phyloP scores from a whole-genome alignment of 176 grass and related monocot species.

The Panicum miliaceum region DNA sequence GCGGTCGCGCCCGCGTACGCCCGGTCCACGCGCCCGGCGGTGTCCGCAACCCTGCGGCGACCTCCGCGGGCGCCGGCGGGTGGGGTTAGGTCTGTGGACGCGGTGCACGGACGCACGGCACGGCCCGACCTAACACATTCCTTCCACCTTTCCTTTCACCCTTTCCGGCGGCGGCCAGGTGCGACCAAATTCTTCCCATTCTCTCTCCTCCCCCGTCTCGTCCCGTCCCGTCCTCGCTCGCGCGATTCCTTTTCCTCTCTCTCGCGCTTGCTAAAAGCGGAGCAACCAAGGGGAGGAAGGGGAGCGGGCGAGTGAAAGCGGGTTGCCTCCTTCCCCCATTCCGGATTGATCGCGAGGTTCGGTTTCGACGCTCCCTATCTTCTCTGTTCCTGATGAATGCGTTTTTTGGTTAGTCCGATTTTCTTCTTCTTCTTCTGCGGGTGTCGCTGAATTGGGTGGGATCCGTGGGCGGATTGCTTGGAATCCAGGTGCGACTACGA shows the following conservation, averaged over 20 bases:
- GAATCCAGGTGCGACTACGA: background rate
- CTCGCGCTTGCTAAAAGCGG: background rate
- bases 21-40: background rate
- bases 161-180: background rate
- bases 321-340: background rate
- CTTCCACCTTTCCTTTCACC: background rate
- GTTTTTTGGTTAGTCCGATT: background rate
- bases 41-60: no score
- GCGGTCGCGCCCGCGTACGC: background rate
- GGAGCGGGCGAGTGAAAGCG: background rate
- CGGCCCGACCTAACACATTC: conserved; percentile 2
- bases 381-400: background rate
- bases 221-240: background rate
- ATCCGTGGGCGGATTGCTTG: background rate
- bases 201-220: background rate
- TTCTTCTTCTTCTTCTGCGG: background rate
- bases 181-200: background rate
- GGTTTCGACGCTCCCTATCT: background rate
- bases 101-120: background rate
- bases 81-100: conserved; percentile 2
- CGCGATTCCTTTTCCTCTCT: background rate
- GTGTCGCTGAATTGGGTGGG: background rate
- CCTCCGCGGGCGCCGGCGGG: no score
- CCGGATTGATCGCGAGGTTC: conserved; percentile 1
- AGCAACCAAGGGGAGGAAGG: background rate